These are phyloP conservation scores for Fusarium cicatricum DNA, from an alignment of 2,329 filamentous ascomycete genomes.

Conservation along the genomic window DNA sequence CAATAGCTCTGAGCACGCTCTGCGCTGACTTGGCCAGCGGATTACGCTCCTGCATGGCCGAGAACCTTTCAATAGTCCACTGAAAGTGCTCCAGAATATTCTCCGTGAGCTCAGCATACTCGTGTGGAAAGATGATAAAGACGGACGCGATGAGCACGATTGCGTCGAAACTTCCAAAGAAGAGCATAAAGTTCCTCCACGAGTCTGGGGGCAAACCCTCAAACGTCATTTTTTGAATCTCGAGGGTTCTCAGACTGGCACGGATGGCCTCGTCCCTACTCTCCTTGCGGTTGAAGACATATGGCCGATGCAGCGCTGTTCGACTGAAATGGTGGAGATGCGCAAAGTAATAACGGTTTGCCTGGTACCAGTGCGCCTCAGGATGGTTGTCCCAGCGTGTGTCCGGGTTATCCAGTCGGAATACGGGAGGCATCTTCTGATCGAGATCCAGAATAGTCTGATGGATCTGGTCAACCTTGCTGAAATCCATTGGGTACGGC, in stretches of 20 bases:
- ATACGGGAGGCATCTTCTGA: constrained; percentile 58
- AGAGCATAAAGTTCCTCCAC: constrained; percentile 62
- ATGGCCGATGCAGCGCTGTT: constrained; percentile 68
- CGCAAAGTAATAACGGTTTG: constrained; percentile 55
- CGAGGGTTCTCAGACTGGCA: constrained; percentile 64
- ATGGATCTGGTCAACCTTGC: constrained; percentile 63
- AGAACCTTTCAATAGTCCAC: constrained; percentile 67
- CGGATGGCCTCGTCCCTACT: constrained; percentile 65
- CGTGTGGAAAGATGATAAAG: constrained; percentile 67
- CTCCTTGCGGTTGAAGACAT: constrained; percentile 64
- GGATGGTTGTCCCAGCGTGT: constrained; percentile 63
- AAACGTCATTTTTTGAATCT: constrained; percentile 61
- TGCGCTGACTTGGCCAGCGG: constrained; percentile 62
- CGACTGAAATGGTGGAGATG: constrained; percentile 62
- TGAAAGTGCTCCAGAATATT: constrained; percentile 63
- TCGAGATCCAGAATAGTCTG: constrained; percentile 58
- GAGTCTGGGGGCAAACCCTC: constrained; percentile 58
- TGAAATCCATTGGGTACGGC: constrained; percentile 61
- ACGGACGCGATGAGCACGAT: constrained; percentile 68
- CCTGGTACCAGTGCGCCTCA: constrained; percentile 61
- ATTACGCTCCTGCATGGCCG: constrained; percentile 63
- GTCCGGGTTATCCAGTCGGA: constrained; percentile 65
- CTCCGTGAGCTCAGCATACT: constrained; percentile 58
- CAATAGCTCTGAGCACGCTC: constrained; percentile 63
- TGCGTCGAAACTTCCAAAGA: constrained; percentile 71